Conservation (phyloP, 768 basidiomycete species). For the Mycena maculata region DNA sequence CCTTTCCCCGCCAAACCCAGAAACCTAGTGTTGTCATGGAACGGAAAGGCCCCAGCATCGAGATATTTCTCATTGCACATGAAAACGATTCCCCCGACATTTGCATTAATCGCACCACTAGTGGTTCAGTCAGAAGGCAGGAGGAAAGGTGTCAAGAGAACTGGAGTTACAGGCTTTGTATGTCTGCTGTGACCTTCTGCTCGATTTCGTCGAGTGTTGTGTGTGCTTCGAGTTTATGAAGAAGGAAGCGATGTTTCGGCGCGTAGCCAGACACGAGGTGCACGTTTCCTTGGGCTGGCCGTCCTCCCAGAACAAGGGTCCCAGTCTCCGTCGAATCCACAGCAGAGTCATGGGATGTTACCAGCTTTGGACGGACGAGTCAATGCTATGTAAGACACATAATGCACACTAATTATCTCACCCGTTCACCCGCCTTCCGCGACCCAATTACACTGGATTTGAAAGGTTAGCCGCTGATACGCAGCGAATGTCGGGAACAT, state of each 20-base stretch:
- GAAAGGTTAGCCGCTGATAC: conserved; percentile 1
- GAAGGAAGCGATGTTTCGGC: conserved; percentile 14
- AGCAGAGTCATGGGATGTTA: conserved; percentile 8
- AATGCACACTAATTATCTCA: conserved; percentile 7
- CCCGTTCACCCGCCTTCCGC: conserved; percentile 7
- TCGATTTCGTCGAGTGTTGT: conserved; percentile 1
- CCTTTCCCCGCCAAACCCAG: not conserved
- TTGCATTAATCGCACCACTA: not conserved
- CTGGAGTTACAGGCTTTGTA: not conserved
- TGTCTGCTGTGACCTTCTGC: not conserved
- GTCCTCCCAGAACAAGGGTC: not conserved
- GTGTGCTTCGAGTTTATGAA: not conserved
- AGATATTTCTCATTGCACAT: conserved; percentile 9
- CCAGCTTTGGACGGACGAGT: conserved; percentile 6
- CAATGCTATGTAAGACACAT: not conserved
- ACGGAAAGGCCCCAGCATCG: not conserved
- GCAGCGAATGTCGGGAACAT: not conserved
- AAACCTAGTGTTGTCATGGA: not conserved
- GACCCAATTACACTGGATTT: conserved; percentile 5
- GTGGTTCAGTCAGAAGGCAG: not conserved
- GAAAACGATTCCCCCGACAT: conserved; percentile 14
- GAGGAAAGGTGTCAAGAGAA: not conserved
- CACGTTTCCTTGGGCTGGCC: conserved; percentile 5
- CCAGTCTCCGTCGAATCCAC: conserved; percentile 10
- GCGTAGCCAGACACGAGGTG: conserved; percentile 7